phyloP scores from a whole-genome alignment of 306 rosid genomes.

The Elaeagnus macrophylla region DNA sequence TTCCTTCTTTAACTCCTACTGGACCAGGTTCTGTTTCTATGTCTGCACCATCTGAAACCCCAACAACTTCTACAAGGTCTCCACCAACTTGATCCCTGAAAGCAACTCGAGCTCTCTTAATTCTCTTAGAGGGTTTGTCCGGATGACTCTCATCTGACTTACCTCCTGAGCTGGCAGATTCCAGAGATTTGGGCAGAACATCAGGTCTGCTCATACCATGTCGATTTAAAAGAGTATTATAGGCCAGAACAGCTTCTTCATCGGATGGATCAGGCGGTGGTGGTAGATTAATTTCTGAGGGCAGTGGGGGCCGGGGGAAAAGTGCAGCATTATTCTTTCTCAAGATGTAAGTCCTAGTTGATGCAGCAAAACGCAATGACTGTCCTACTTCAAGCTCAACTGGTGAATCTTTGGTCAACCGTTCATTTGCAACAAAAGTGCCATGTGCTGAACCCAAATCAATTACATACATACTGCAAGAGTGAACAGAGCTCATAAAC shows the following conservation, averaged over 20 bases:
- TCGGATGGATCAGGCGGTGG: slow-evolving; percentile 91
- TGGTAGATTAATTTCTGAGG: slow-evolving; percentile 58
- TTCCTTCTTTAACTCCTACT: slow-evolving; percentile 91
- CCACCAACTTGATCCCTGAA: slow-evolving; percentile 97
- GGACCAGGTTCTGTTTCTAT: slow-evolving; percentile 98
- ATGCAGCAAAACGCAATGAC: slow-evolving; percentile 93
- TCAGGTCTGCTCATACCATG: slow-evolving; percentile 57
- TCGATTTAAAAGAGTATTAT: slow-evolving; percentile 79
- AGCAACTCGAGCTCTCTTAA: slow-evolving; percentile 63
- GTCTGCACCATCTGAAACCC: slow-evolving; percentile 84
- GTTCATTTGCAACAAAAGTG: slow-evolving; percentile 95
- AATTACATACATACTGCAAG: slow-evolving; percentile 73
- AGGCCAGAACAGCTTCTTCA: slow-evolving; percentile 80
- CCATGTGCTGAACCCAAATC: slow-evolving; percentile 99
- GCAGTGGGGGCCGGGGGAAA: slow-evolving; percentile 62
- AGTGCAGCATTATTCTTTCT: slow-evolving; percentile 82
- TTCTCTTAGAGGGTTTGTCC: slow-evolving; percentile 66
- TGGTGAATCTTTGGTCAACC: slow-evolving; percentile 83
- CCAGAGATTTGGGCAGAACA: slow-evolving; percentile 35
- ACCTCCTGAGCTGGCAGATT: slow-evolving; percentile 28
- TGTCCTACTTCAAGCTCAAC: slow-evolving; percentile 94
- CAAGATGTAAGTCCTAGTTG: slow-evolving; percentile 68
- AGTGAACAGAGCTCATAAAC: slow-evolving; percentile 19
- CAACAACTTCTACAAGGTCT: slow-evolving; percentile 80
- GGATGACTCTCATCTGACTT: slow-evolving; percentile 22